A percentile compares a stretch with the other conserved stretches of the same genome.
phyloP scores from a whole-genome alignment of 2,329 filamentous ascomycete species.

The Fulvia fulva region DNA sequence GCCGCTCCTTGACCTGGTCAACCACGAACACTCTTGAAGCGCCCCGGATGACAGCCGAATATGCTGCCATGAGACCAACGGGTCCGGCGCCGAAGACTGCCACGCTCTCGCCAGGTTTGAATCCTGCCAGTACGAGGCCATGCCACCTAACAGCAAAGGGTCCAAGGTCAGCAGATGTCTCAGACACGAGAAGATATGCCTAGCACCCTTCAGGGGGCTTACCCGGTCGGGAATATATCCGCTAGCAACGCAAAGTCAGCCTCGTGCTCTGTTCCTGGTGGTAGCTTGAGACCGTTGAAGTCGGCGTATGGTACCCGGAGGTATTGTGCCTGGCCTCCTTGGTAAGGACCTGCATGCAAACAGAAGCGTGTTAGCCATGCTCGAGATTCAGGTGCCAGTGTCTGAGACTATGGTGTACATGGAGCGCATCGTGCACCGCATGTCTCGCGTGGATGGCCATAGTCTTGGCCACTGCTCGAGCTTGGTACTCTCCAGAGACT shows the following conservation, averaged over 20 bases:
- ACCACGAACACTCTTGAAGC: constrained; percentile 60
- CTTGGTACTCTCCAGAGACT: background rate
- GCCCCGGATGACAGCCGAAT: constrained; percentile 58
- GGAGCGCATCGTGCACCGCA: too few species aligned
- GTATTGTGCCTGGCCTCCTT: constrained; percentile 60
- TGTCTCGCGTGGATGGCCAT: too few species aligned
- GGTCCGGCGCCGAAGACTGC: constrained; percentile 59
- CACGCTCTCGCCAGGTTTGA: constrained; percentile 58
- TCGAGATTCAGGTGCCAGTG: background rate
- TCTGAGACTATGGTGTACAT: too few species aligned
- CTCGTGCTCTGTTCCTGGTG: constrained; percentile 58
- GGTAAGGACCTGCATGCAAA: constrained; percentile 31
- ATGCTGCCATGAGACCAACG: constrained; percentile 64
- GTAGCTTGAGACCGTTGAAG: constrained; percentile 61
- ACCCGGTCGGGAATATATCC: constrained; percentile 42
- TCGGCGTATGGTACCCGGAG: constrained; percentile 63
- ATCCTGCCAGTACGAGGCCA: constrained; percentile 55
- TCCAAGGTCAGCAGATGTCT: too few species aligned
- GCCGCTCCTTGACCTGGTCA: constrained; percentile 58
- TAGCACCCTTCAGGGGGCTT: background rate
- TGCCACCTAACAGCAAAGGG: constrained; percentile 44
- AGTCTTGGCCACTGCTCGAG: too few species aligned
- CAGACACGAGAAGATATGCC: background rate
- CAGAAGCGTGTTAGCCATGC: background rate
- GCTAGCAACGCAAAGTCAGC: constrained; percentile 55